Conservation (phyloP, 2,329 filamentous ascomycete species). For the Pestalotiopsis sp. region DNA sequence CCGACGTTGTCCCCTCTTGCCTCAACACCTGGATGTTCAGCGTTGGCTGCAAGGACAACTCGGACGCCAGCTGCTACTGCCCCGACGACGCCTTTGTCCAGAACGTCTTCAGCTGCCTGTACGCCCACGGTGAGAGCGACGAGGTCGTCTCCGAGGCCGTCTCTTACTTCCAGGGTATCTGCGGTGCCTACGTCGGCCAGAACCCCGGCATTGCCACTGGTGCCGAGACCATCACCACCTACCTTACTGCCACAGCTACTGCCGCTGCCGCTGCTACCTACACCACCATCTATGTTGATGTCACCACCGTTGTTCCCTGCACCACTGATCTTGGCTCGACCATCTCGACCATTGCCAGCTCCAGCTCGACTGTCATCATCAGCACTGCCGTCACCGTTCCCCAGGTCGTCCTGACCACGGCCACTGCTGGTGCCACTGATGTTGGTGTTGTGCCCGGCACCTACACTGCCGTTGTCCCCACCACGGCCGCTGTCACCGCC, state of each 20-base stretch:
- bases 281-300: conserved; percentile 49
- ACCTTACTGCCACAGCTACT: conserved; percentile 53
- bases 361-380: conserved; percentile 47
- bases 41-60: conserved; percentile 79
- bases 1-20: conserved; percentile 78
- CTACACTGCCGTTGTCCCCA: conserved; percentile 26
- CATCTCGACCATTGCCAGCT: conserved; percentile 49
- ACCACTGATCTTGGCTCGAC: conserved; percentile 45
- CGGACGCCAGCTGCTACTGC: conserved; percentile 84
- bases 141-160: conserved; percentile 70
- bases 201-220: conserved; percentile 87
- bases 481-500: conserved; percentile 32
- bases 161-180: conserved; percentile 88
- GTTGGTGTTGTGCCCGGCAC: conserved; percentile 11
- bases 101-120: conserved; percentile 79
- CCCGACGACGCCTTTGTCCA: conserved; percentile 72
- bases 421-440: conserved; percentile 42
- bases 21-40: conserved; percentile 85
- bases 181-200: conserved; percentile 68
- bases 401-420: conserved; percentile 37
- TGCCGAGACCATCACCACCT: conserved; percentile 63
- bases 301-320: conserved; percentile 53
- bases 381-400: conserved; percentile 47
- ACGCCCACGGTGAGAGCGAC: conserved; percentile 69
- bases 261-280: conserved; percentile 38